These are phyloP conservation scores for Stylonectria norvegica DNA, from an alignment of 2,329 filamentous ascomycete species.

Conservation along the genomic window DNA sequence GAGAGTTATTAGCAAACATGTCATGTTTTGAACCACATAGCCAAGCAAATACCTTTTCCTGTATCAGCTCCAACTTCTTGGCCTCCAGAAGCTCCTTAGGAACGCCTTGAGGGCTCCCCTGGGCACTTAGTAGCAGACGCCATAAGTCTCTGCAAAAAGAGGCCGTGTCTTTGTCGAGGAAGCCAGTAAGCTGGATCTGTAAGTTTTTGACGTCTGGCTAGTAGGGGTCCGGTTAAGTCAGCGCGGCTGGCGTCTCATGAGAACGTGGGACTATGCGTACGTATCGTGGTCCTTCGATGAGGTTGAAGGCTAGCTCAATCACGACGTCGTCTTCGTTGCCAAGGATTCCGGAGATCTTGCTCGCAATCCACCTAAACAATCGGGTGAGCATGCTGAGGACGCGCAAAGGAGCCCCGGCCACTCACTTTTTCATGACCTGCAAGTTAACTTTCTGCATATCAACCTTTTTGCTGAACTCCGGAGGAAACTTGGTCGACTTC, in stretches of 20 bases:
- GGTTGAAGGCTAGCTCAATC: slow-evolving; percentile 73
- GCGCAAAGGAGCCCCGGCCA: slow-evolving; percentile 13
- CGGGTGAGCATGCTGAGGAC: slow-evolving; percentile 13
- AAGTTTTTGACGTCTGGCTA: slow-evolving; percentile 94
- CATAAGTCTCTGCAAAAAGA: slow-evolving; percentile 91
- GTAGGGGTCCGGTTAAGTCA: slow-evolving; percentile 22
- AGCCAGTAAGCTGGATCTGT: slow-evolving; percentile 91
- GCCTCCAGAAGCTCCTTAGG: slow-evolving; percentile 92
- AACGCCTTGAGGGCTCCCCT: slow-evolving; percentile 82
- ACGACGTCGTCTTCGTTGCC: slow-evolving; percentile 95
- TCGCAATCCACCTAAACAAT: slow-evolving; percentile 80
- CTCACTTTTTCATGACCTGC: slow-evolving; percentile 95
- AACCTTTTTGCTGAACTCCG: slow-evolving; percentile 91
- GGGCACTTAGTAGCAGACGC: slow-evolving; percentile 86
- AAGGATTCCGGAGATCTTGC: slow-evolving; percentile 80
- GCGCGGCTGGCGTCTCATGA: slow-evolving; percentile 9
- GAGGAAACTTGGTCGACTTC: slow-evolving; percentile 87
- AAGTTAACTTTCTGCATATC: slow-evolving; percentile 97
- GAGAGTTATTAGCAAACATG: slow-evolving; percentile 6
- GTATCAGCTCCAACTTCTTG: slow-evolving; percentile 91
- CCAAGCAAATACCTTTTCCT: slow-evolving; percentile 71
- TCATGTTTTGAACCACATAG: not conserved
- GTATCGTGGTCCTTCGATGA: slow-evolving; percentile 70
- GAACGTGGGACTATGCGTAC: slow-evolving; percentile 49
- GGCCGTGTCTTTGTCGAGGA: slow-evolving; percentile 87